Evolutionary conservation across 768 basidiomycete species (phyloP).

Genomic region (Hydnum rufescens): DNA sequence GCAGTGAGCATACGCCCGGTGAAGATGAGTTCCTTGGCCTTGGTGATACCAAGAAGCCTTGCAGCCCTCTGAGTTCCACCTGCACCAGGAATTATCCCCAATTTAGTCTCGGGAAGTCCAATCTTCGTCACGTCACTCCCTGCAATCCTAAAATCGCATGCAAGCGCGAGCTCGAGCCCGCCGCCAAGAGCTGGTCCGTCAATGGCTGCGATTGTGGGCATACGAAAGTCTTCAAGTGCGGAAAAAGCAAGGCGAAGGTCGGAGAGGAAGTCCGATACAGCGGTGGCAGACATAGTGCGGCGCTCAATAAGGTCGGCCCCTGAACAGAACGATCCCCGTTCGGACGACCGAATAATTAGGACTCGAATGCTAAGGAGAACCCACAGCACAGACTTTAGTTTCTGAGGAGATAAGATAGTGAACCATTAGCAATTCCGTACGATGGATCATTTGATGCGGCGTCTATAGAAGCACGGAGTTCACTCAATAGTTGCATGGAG

Average conservation of each 20-base stretch:
- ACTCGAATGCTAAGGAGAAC: slow-evolving; percentile 40
- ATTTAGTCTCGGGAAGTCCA: slow-evolving; percentile 59
- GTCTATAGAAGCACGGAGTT: slow-evolving; percentile 15
- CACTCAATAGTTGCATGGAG: slow-evolving; percentile 49
- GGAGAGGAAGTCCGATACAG: slow-evolving; percentile 59
- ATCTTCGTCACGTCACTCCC: slow-evolving; percentile 47
- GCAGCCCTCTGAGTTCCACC: slow-evolving; percentile 75
- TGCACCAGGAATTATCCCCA: slow-evolving; percentile 78
- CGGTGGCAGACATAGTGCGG: slow-evolving; percentile 53
- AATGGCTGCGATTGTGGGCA: slow-evolving; percentile 83
- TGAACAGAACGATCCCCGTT: slow-evolving; percentile 67
- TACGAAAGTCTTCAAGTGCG: slow-evolving; percentile 58
- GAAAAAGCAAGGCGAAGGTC: slow-evolving; percentile 52
- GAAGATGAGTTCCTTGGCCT: slow-evolving; percentile 74
- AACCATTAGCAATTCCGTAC: too few species aligned
- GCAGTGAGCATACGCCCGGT: slow-evolving; percentile 54
- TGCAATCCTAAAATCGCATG: slow-evolving; percentile 79
- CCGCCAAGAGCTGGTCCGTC: slow-evolving; percentile 88
- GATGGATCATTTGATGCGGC: neutral
- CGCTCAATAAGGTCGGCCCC: slow-evolving; percentile 81
- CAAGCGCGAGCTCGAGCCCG: slow-evolving; percentile 72
- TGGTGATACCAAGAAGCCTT: slow-evolving; percentile 55
- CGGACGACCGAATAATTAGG: slow-evolving; percentile 65
- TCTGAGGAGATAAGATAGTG: too few species aligned
- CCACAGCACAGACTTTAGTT: too few species aligned